Evolutionary conservation across 768 basidiomycete species (phyloP).

Genomic region (Mycena albidolilacea): DNA sequence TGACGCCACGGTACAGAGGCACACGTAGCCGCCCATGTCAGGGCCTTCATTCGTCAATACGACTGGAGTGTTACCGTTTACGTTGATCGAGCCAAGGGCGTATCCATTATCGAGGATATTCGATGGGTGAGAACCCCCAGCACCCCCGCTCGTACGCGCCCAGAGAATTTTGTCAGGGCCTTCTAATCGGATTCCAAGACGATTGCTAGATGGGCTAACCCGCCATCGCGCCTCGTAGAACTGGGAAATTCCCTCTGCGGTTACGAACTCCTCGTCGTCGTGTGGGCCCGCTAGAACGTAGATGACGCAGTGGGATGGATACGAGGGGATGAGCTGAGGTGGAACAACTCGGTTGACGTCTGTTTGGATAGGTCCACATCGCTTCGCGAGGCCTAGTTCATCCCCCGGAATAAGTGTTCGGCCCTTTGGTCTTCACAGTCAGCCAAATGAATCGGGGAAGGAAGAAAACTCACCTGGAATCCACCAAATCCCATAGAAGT

Average conservation of each 20-base stretch:
- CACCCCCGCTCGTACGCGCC: constrained; percentile 70
- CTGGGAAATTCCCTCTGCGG: constrained; percentile 57
- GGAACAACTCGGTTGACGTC: constrained; percentile 46
- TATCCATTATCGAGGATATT: constrained; percentile 79
- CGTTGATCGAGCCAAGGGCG: constrained; percentile 66
- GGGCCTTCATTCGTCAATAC: constrained; percentile 75
- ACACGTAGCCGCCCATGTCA: constrained; percentile 76
- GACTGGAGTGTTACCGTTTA: constrained; percentile 81
- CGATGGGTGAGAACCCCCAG: constrained; percentile 78
- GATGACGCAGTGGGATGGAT: constrained; percentile 65
- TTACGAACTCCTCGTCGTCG: constrained; percentile 70
- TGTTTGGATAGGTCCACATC: constrained; percentile 43
- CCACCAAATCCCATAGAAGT: constrained; percentile 76
- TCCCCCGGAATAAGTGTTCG: constrained; percentile 67
- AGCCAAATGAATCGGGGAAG: background rate
- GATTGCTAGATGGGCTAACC: constrained; percentile 71
- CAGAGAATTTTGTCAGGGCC: constrained; percentile 60
- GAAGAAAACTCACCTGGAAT: constrained; percentile 60
- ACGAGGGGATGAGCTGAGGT: constrained; percentile 54
- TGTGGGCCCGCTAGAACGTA: constrained; percentile 75
- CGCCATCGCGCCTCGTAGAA: constrained; percentile 71
- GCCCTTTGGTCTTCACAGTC: constrained; percentile 53
- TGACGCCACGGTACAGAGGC: constrained; percentile 66
- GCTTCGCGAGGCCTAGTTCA: constrained; percentile 56
- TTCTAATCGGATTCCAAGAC: constrained; percentile 76